Evolutionary conservation across 441 rosid species (phyloP), one percentile per base, ranked within the genome.

Genomic region (Breynia disticha): DNA sequence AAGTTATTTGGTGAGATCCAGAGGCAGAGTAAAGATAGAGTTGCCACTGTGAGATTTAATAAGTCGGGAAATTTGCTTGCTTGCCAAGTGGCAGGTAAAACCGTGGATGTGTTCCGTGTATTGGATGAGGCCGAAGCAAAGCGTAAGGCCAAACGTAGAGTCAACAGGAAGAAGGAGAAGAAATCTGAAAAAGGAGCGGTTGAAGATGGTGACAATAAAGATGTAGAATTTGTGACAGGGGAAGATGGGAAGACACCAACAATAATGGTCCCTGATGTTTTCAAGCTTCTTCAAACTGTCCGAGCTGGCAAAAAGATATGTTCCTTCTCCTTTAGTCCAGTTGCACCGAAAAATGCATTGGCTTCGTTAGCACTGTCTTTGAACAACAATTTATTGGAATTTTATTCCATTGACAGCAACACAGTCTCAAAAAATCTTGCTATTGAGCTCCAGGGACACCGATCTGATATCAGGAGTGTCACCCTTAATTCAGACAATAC

Each of bases 361-460:
- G 97, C 88, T 48, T 74, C 79, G 16, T 60, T 93, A 54, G 97
- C 95, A 22, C 55, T 93, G 65, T 88, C 98, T 64, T 75, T 86
- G 81, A 88, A 86, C 78, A 93, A 82, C 72, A 93, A 93, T 63
- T 63, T 77, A 15, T 67, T 93, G 70, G 98, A 93, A 62, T 79
- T 86, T 62, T 83, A 86, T 71, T 78, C 95, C 44, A 64, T 93
- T 11, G 84, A 82, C 62, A 65, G 82, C 54, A 60, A 62, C 59
- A 61, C 62, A 50, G 71, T 67, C 51, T 72, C 73, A 55, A 86
- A 79, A 78, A 60, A 75, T 58, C 71, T 76, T 48, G 61, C 82
- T 63, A 84, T 93, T 74, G 98, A 93, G 60, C 91, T 86, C 32
- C 86, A 84, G 52, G 98, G 98, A 49, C 95, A 93, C 68, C 87